Evolutionary conservation across 371 early-diverging fungal species (phyloP), one percentile per base, ranked within the genome.

Genomic region (Quaeritorhiza haematococci): DNA sequence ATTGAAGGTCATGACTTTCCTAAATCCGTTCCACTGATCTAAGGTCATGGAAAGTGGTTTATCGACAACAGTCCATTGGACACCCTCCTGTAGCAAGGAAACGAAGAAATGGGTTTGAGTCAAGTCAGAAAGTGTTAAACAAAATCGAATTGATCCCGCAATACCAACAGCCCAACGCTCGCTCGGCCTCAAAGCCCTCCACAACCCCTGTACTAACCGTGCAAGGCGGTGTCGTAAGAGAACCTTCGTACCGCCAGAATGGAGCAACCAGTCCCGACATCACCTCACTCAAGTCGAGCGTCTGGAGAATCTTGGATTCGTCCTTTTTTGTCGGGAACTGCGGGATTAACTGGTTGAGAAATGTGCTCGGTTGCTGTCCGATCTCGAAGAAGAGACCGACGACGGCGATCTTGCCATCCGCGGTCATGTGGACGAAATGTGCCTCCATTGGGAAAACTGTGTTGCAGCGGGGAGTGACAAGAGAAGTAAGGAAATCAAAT

Each of bases 161-260:
- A n/a, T n/a, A n/a, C n/a, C n/a, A n/a, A n/a, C n/a, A n/a, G n/a
- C n/a, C n/a, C n/a, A n/a, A n/a, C n/a, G n/a, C n/a, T n/a, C n/a
- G n/a, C n/a, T n/a, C n/a, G n/a, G n/a, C n/a, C n/a, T n/a, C n/a
- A n/a, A n/a, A n/a, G n/a, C n/a, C n/a, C n/a, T n/a, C n/a, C n/a
- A n/a, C n/a, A n/a, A n/a, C n/a, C n/a, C n/a, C n/a, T n/a, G n/a
- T n/a, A n/a, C n/a, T n/a, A n/a, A n/a, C n/a, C n/a, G 72, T 59
- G 59, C 77, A 79, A 10, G 77, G 77, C 2, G 79, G 79, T 0
- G 73, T 72, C 6, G 79, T 79, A 54, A 79, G 56, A 32, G 67
- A 66, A 8, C 79, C 79, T 0, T 32, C 42, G 55, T 79, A 76
- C 33, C 33, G 10, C 24, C 48, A 13, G 13, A 47, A 10, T 47